Percentiles rank a stretch among this genome's conserved stretches.
Conservation (phyloP, 768 basidiomycete species). For the Agaricus subrufescens region DNA sequence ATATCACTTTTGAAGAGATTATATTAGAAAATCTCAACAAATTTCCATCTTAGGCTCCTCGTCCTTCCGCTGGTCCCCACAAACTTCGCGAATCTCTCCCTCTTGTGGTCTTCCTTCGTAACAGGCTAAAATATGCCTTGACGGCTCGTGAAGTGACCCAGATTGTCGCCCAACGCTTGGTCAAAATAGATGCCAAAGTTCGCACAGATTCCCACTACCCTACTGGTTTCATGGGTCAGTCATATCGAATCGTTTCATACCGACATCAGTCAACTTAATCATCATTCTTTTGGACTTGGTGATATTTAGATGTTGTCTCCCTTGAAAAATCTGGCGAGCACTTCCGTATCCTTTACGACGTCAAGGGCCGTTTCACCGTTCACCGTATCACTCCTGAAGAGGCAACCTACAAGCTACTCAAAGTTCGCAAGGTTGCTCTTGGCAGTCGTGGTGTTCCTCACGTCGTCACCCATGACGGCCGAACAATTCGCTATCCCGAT, state of each 20-base stretch:
- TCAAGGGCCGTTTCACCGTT: constrained; percentile 99
- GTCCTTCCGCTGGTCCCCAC: constrained; percentile 97
- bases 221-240: constrained; percentile 93
- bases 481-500: constrained; percentile 99
- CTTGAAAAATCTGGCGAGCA: constrained; percentile 99
- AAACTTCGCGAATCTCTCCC: constrained; percentile 98
- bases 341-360: constrained; percentile 98
- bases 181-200: constrained; percentile 99
- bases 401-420: constrained; percentile 93
- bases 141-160: constrained; percentile 93
- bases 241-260: not conserved
- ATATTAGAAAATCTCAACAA: not conserved
- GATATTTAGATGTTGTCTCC: constrained; percentile 77
- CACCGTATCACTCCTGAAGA: constrained; percentile 99
- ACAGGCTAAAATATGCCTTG: constrained; percentile 98
- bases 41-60: constrained; percentile 64
- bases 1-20: not conserved
- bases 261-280: not conserved
- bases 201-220: constrained; percentile 97
- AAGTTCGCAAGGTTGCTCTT: constrained; percentile 88
- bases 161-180: constrained; percentile 93
- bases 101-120: constrained; percentile 95
- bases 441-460: constrained; percentile 94
- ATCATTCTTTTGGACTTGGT: not conserved
- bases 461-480: constrained; percentile 98